Evolutionary conservation across 495 filamentous ascomycete species (phyloP).

Genomic region (Neurospora sp.): DNA sequence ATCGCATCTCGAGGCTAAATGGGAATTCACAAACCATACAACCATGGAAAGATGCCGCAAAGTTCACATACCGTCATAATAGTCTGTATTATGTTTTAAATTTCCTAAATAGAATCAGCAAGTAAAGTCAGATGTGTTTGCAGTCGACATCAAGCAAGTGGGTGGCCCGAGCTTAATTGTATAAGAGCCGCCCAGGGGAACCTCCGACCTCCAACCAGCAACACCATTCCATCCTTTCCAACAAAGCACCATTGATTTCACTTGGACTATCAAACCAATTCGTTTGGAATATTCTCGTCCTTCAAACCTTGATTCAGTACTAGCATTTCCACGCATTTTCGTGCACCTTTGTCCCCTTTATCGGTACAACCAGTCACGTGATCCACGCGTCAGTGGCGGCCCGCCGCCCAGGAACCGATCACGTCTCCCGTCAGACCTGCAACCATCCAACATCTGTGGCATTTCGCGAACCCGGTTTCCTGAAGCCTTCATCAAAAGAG

Average conservation of each 20-base stretch:
- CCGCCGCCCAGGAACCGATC: background rate
- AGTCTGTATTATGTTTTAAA: background rate
- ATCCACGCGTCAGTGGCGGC: background rate
- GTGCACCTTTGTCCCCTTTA: background rate
- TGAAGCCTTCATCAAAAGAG: background rate
- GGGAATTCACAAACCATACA: background rate
- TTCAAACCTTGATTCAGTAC: background rate
- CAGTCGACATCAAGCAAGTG: background rate
- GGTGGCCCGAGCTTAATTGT: background rate
- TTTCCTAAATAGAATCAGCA: too few species aligned
- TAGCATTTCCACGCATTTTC: background rate
- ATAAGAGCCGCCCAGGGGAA: background rate
- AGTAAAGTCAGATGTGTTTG: background rate
- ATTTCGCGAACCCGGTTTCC: background rate
- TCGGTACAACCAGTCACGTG: background rate
- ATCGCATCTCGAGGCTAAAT: background rate
- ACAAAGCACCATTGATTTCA: background rate
- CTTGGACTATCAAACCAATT: background rate
- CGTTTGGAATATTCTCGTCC: background rate
- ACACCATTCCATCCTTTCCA: background rate
- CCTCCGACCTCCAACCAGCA: background rate
- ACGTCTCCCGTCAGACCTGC: background rate
- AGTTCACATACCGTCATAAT: background rate
- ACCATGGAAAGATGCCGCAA: background rate
- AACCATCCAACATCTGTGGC: background rate